Conservation (phyloP, 164 flowering plant species). For the Tinospora cordifolia region DNA sequence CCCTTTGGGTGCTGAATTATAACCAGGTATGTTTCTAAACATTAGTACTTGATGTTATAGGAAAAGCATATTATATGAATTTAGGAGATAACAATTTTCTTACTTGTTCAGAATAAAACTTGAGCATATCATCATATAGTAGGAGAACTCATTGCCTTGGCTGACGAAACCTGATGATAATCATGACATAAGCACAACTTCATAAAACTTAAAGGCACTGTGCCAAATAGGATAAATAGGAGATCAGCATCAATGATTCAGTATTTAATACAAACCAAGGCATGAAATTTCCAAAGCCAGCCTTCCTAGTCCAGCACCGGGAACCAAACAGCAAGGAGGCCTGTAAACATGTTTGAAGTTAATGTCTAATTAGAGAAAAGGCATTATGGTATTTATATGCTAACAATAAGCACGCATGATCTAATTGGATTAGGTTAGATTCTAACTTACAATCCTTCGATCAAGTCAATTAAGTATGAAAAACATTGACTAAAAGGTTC, state of each 20-base stretch:
- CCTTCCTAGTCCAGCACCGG: slow-evolving; percentile 99
- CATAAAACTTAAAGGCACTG: background rate
- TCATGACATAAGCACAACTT: slow-evolving; percentile 22
- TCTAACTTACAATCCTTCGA: too few relatives aligned
- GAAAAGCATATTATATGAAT: background rate
- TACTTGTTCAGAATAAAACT: slow-evolving; percentile 93
- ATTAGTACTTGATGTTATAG: background rate
- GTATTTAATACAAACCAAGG: slow-evolving; percentile 44
- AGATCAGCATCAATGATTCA: background rate
- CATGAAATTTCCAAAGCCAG: slow-evolving; percentile 89
- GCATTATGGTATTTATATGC: background rate
- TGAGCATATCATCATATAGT: slow-evolving; percentile 99
- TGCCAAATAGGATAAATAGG: background rate
- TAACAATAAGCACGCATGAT: background rate
- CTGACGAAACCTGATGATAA: slow-evolving; percentile 71
- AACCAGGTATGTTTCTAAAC: background rate
- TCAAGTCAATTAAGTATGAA: too few relatives aligned
- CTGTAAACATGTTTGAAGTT: slow-evolving; percentile 23
- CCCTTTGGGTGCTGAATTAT: slow-evolving; percentile 40
- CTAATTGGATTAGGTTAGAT: too few relatives aligned
- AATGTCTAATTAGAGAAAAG: background rate
- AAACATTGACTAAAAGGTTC: too few relatives aligned
- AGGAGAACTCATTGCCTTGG: slow-evolving; percentile 98
- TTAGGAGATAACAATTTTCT: slow-evolving; percentile 20
- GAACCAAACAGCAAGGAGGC: slow-evolving; percentile 91